phyloP scores from a whole-genome alignment of 371 early-diverging fungal genomes.

The Mucor mucedo region DNA sequence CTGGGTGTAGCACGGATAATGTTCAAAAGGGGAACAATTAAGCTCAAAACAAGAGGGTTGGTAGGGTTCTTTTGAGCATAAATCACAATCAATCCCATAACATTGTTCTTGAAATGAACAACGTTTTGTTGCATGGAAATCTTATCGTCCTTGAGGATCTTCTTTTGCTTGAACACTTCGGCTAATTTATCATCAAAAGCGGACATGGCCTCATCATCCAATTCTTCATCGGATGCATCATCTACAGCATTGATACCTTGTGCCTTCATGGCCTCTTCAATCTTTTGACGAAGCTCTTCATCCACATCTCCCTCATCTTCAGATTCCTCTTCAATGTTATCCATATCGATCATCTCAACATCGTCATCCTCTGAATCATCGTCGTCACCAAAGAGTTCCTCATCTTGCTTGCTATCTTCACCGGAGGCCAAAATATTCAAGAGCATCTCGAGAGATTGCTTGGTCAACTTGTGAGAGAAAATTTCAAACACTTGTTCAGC shows the following conservation, averaged over 20 bases:
- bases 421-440: slow-evolving; percentile 64
- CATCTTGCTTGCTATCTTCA: slow-evolving; percentile 54
- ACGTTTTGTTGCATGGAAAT: slow-evolving; percentile 71
- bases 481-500: slow-evolving; percentile 85
- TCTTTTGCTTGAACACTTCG: slow-evolving; percentile 87
- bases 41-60: slow-evolving; percentile 71
- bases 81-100: slow-evolving; percentile 80
- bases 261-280: slow-evolving; percentile 67
- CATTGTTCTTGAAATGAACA: slow-evolving; percentile 88
- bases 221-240: slow-evolving; percentile 64
- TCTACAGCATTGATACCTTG: slow-evolving; percentile 56
- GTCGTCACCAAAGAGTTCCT: slow-evolving; percentile 61
- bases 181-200: slow-evolving; percentile 90
- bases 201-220: slow-evolving; percentile 92
- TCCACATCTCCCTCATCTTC: slow-evolving; percentile 58
- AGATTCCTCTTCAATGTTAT: slow-evolving; percentile 30
- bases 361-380: slow-evolving; percentile 60
- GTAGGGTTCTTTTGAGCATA: slow-evolving; percentile 74
- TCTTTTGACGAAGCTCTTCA: slow-evolving; percentile 71
- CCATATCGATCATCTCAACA: slow-evolving; percentile 45
- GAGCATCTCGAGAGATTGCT: slow-evolving; percentile 77
- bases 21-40: slow-evolving; percentile 73
- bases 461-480: slow-evolving; percentile 77
- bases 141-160: slow-evolving; percentile 69
- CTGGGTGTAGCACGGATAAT: slow-evolving; percentile 59